Evolutionary conservation across 108 stramenopile species (phyloP).

Genomic region (Phaeodactylum tricornutum): DNA sequence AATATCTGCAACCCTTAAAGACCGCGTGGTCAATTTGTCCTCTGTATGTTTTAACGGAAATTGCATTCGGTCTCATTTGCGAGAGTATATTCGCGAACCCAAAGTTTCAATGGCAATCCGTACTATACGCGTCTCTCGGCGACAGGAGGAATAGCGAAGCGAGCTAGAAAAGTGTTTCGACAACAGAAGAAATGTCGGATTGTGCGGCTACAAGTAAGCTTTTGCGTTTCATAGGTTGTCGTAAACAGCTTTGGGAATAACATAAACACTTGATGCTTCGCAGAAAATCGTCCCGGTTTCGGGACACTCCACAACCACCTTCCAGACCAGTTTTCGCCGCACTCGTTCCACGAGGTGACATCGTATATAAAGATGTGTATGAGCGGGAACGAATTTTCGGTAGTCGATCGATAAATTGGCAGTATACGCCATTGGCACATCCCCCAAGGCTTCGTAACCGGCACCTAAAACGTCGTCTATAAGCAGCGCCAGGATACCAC

Average conservation of each 20-base stretch:
- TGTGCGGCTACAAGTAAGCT: no score
- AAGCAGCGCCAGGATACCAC: constrained; percentile 39
- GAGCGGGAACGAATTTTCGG: constrained; percentile 27
- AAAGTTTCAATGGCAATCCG: no score
- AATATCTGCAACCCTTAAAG: no score
- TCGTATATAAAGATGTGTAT: constrained; percentile 15
- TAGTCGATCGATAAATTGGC: constrained; percentile 35
- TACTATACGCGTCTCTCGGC: no score
- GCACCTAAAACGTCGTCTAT: constrained; percentile 47
- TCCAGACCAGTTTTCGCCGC: constrained; percentile 33
- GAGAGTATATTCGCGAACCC: no score
- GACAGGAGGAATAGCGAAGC: no score
- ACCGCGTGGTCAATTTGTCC: no score
- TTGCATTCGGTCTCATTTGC: no score
- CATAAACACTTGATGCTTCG: constrained; percentile 37
- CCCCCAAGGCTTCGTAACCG: constrained; percentile 27
- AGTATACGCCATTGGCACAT: constrained; percentile 19
- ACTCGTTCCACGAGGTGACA: constrained; percentile 16
- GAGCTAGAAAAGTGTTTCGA: no score
- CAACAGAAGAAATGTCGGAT: no score
- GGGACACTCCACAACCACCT: constrained; percentile 3
- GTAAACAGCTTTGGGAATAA: constrained; percentile 24
- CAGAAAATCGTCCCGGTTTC: constrained; percentile 31
- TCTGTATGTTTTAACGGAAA: no score
- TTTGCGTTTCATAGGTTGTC: no score